Evolutionary conservation across 2,329 filamentous ascomycete species (phyloP).

Genomic region (Epichloe hybrida): DNA sequence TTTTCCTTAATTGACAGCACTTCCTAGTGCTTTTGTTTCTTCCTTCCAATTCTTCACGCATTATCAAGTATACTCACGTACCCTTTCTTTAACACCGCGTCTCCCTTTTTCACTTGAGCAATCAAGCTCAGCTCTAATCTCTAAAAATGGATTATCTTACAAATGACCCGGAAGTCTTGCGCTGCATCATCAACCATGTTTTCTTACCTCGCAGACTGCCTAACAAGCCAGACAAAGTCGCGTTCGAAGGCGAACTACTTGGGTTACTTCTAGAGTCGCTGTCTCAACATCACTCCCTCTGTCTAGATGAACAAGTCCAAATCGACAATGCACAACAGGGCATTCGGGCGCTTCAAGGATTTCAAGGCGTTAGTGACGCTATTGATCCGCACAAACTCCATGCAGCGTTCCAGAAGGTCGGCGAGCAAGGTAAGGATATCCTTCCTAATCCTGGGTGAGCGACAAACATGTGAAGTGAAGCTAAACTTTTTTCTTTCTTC

Average conservation of each 20-base stretch:
- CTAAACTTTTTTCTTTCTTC: too few relatives aligned
- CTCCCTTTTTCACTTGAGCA: not conserved
- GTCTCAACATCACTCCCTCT: not conserved
- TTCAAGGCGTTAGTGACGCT: not conserved
- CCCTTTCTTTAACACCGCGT: not conserved
- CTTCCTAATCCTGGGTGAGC: not conserved
- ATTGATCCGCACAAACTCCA: not conserved
- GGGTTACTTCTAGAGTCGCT: not conserved
- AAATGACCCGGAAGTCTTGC: not conserved
- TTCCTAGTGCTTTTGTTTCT: not conserved
- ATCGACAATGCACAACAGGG: not conserved
- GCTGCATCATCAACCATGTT: conserved; percentile 3
- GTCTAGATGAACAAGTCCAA: not conserved
- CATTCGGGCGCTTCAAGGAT: not conserved
- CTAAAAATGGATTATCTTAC: not conserved
- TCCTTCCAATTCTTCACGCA: too few relatives aligned
- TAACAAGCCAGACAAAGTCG: not conserved
- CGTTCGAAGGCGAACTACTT: not conserved
- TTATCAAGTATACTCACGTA: not conserved
- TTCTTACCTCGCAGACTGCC: conserved; percentile 4
- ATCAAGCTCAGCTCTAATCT: not conserved
- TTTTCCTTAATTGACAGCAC: too few relatives aligned
- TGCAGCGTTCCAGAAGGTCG: not conserved
- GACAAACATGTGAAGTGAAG: not conserved
- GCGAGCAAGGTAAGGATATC: not conserved